Base-by-base conservation (phyloP, 306 rosid species). In the Sphenostylis stenocarpa region DNA sequence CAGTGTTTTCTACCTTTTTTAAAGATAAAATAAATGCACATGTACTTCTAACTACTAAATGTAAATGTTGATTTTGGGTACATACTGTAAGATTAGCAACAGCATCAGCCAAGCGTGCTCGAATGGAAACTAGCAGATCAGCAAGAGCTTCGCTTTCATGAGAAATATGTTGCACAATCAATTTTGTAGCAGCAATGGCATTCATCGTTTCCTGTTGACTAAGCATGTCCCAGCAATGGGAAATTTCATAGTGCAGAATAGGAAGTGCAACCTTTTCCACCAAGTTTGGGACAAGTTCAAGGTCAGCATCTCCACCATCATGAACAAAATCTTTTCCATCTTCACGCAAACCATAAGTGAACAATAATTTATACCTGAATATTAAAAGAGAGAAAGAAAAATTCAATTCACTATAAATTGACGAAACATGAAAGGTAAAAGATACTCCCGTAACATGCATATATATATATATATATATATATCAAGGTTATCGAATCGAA, bases 241-340 rank as follows among this genome's bases (percentile, higher is more conserved):
- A 82, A 85, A 95, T 80, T 80, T 90, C 92, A 63, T 89, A 88
- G 71, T 89, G 98, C 84, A 95, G 90, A 85, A 92, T 86, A 55
- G 97, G 98, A 67, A 95, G 89, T 58, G 98, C 97, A 71, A 95
- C 91, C 87, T 90, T 92, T 76, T 92, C 98, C 83, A 95, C 97
- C 83, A 95, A 81, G 72, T 81, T 88, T 29, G 98, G 98, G 26
- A 95, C 96, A 77, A 94, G 96, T 76, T 91, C 91, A 52, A 90
- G 97, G 72, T 95, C 93, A 60, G 81, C 91, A 89, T 95, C 98
- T 31, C 87, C 86, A 77, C 92, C 96, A 80, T 89, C 94, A 38
- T 79, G 86, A 74, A 83, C 85, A 70, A 90, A 78, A 73, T 83
- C 89, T 61, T 81, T 80, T 72, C 89, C 92, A 84, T 90, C 96